These are phyloP conservation scores for Fusarium sp. DNA, from an alignment of 2,329 filamentous ascomycete species.

Conservation along the genomic window DNA sequence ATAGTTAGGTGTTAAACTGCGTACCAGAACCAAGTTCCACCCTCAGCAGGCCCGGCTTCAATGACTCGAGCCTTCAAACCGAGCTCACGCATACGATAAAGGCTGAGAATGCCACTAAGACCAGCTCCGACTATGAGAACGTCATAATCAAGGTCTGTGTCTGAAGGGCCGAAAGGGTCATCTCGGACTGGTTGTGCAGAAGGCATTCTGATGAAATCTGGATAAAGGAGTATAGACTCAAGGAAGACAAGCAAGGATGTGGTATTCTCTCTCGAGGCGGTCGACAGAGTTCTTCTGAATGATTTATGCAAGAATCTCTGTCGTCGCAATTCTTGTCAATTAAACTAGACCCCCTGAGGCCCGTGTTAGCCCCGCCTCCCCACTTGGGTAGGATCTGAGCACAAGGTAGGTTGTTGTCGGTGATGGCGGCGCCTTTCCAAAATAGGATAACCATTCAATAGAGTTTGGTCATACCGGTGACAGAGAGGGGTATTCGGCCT, in stretches of 20 bases:
- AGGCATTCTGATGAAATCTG: constrained; percentile 18
- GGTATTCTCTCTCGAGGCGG: background rate
- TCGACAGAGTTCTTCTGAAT: background rate
- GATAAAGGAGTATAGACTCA: too few relatives aligned
- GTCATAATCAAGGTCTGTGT: constrained; percentile 38
- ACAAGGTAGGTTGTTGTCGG: too few relatives aligned
- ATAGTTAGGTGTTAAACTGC: background rate
- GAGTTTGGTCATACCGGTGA: background rate
- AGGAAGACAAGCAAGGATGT: background rate
- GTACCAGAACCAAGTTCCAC: constrained; percentile 63
- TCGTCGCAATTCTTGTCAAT: background rate
- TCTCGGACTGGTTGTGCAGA: constrained; percentile 21
- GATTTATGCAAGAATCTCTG: constrained; percentile 1
- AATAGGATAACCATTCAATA: constrained; percentile 22
- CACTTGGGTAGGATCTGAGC: too few relatives aligned
- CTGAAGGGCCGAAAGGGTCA: constrained; percentile 18
- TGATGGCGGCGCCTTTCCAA: constrained; percentile 8
- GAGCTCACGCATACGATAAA: constrained; percentile 58
- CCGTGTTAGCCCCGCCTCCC: constrained; percentile 14
- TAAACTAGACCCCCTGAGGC: background rate
- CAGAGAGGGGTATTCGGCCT: background rate
- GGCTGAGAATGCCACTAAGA: constrained; percentile 57
- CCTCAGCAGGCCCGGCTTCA: constrained; percentile 57
- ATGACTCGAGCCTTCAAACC: constrained; percentile 54
- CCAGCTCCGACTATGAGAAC: constrained; percentile 43